phyloP scores from a whole-genome alignment of 805 yeast species.

The Candida ulmi region DNA sequence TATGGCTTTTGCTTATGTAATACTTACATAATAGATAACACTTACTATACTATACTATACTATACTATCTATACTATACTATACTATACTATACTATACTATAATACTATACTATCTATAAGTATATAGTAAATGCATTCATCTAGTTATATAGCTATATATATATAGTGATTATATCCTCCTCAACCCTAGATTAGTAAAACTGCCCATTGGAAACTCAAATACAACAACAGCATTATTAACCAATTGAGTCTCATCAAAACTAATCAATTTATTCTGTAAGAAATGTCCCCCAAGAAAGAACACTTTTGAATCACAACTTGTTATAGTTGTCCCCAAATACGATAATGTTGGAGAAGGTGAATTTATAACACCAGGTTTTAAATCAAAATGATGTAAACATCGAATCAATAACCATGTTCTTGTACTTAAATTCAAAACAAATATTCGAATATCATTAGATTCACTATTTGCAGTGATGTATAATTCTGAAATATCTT shows the following conservation, averaged over 20 bases:
- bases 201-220: conserved; percentile 9
- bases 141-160: no score
- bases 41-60: no score
- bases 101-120: no score
- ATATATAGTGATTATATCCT: no score
- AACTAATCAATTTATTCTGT: conserved; percentile 1
- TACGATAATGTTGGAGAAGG: conserved; percentile 5
- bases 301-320: conserved; percentile 10
- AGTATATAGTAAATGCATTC: no score
- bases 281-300: conserved; percentile 13
- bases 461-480: neutral
- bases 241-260: neutral
- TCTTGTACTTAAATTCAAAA: conserved; percentile 9
- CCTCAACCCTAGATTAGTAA: neutral
- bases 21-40: no score
- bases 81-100: no score
- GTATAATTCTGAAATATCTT: conserved; percentile 13
- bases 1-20: no score
- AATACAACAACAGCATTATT: conserved; percentile 2
- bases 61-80: no score
- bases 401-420: conserved; percentile 13
- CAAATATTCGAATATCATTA: conserved; percentile 7
- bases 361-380: neutral
- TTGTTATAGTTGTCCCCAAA: conserved; percentile 7
- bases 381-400: conserved; percentile 7